phyloP scores from a whole-genome alignment of 169 alveolate species.

The Plasmodium malariae region DNA sequence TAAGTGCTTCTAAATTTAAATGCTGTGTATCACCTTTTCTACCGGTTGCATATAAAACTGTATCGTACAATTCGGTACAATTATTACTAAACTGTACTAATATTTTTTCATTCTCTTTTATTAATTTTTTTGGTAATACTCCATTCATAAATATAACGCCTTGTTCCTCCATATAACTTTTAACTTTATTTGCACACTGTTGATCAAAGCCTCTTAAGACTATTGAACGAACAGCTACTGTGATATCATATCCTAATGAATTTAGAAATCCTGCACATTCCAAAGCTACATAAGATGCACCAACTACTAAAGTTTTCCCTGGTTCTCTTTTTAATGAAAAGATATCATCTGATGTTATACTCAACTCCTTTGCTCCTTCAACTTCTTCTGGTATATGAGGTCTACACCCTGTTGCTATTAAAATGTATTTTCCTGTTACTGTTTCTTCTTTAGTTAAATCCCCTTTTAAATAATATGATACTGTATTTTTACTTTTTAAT shows the following conservation, averaged over 20 bases:
- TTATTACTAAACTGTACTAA: constrained; percentile 85
- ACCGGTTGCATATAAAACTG: constrained; percentile 98
- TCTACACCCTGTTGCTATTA: constrained; percentile 97
- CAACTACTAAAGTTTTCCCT: constrained; percentile 96
- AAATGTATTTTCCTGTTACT: constrained; percentile 91
- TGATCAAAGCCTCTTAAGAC: constrained; percentile 97
- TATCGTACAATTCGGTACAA: constrained; percentile 91
- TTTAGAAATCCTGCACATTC: constrained; percentile 98
- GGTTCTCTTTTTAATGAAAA: constrained; percentile 92
- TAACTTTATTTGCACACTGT: constrained; percentile 92
- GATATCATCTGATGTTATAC: constrained; percentile 98
- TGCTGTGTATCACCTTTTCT: constrained; percentile 92
- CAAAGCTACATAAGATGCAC: constrained; percentile 97
- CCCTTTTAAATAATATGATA: constrained; percentile 81
- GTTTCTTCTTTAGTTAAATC: constrained; percentile 79
- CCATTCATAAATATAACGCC: constrained; percentile 93
- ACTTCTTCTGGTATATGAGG: constrained; percentile 92
- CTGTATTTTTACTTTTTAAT: constrained; percentile 70
- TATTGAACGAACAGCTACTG: constrained; percentile 93
- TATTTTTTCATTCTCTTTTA: constrained; percentile 85
- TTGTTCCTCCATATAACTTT: constrained; percentile 89
- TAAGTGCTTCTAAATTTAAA: constrained; percentile 80
- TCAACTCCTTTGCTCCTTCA: constrained; percentile 93
- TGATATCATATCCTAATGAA: constrained; percentile 94
- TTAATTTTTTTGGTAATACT: constrained; percentile 91